phyloP scores from a whole-genome alignment of 805 yeast species.

The Wickerhamiella musiphila region DNA sequence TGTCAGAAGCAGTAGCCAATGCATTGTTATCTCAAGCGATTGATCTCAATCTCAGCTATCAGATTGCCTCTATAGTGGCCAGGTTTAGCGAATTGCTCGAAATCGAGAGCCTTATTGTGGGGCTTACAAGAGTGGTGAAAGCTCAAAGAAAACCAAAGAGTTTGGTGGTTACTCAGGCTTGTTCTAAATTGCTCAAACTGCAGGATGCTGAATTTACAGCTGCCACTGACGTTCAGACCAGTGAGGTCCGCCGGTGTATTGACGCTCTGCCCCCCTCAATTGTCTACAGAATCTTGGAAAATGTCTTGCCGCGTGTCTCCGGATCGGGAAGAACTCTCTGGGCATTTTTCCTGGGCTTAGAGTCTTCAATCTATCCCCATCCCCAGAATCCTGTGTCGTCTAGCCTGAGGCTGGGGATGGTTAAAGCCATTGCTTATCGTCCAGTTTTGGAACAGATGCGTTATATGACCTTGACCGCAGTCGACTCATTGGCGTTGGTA shows the following conservation, averaged over 20 bases:
- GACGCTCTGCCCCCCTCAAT: slow-evolving; percentile 1
- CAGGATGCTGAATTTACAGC: slow-evolving; percentile 1
- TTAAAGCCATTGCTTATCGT: slow-evolving; percentile 10
- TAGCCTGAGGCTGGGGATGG: slow-evolving; percentile 5
- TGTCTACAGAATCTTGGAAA: slow-evolving; percentile 4
- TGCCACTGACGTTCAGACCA: slow-evolving; percentile 7
- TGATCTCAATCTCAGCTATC: slow-evolving; percentile 7
- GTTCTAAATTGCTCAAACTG: not conserved
- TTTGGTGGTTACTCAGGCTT: too few species aligned
- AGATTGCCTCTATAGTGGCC: slow-evolving; percentile 9
- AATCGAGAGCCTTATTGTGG: slow-evolving; percentile 10
- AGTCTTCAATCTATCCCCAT: not conserved
- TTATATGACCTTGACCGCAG: slow-evolving; percentile 17
- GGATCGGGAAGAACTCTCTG: slow-evolving; percentile 16
- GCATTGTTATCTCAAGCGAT: slow-evolving; percentile 7
- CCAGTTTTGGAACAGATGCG: slow-evolving; percentile 20
- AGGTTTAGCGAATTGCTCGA: slow-evolving; percentile 5
- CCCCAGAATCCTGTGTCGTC: not conserved
- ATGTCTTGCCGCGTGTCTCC: not conserved
- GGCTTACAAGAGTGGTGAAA: slow-evolving; percentile 16
- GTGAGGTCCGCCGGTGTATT: slow-evolving; percentile 5
- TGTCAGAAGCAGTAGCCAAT: not conserved
- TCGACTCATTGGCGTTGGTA: slow-evolving; percentile 9
- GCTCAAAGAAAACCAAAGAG: slow-evolving; percentile 11
- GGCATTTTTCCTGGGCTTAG: slow-evolving; percentile 14